Evolutionary conservation across 768 basidiomycete genomes (phyloP).

Genomic region (Termitomyces sp.): DNA sequence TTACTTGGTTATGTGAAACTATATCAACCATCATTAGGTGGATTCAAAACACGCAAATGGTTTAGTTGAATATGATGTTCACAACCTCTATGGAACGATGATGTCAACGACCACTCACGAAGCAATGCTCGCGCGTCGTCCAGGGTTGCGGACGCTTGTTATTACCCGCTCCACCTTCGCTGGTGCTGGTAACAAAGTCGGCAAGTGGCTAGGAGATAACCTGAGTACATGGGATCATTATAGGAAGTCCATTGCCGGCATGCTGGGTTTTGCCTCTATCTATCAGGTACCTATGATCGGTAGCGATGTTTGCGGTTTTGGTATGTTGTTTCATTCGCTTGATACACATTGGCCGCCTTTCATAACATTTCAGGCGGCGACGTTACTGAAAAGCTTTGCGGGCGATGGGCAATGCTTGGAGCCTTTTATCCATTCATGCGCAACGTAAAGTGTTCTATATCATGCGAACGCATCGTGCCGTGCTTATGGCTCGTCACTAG

Average conservation of each 20-base stretch:
- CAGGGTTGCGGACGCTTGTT: constrained; percentile 53
- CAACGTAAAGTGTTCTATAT: constrained; percentile 45
- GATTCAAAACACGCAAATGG: constrained; percentile 52
- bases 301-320: constrained; percentile 67
- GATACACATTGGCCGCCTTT: neutral
- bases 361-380: constrained; percentile 35
- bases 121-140: constrained; percentile 59
- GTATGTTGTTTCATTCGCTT: constrained; percentile 23
- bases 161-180: constrained; percentile 74
- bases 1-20: neutral
- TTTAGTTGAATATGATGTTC: constrained; percentile 53
- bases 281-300: constrained; percentile 76
- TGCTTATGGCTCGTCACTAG: constrained; percentile 19
- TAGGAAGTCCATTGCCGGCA: constrained; percentile 53
- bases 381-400: constrained; percentile 65
- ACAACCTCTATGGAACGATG: constrained; percentile 69
- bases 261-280: constrained; percentile 59
- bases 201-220: constrained; percentile 74
- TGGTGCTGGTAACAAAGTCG: constrained; percentile 60
- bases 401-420: constrained; percentile 72
- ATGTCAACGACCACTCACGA: constrained; percentile 59
- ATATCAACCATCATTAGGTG: constrained; percentile 20
- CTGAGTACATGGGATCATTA: constrained; percentile 56
- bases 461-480: neutral
- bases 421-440: constrained; percentile 81